Percentiles rank a stretch among this genome's conserved stretches.
These are phyloP conservation scores for Xerocomellus chrysenteron DNA, from an alignment of 768 basidiomycete genomes.

Conservation along the genomic window DNA sequence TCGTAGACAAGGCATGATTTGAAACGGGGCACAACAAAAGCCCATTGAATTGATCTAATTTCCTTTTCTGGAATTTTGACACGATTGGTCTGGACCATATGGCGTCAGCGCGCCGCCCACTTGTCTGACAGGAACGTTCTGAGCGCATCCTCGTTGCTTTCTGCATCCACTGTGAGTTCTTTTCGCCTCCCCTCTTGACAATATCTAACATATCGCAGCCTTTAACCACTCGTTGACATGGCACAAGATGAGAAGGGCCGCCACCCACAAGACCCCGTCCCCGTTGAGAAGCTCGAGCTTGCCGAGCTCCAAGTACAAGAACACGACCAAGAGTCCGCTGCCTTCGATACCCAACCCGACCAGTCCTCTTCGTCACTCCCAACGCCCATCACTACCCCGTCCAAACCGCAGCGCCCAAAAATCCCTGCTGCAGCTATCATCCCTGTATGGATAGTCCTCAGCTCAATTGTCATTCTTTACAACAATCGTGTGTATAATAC, in stretches of 20 bases:
- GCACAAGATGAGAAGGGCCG: conserved; percentile 25
- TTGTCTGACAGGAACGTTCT: not conserved
- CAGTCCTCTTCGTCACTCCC: conserved; percentile 42
- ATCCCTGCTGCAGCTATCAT: conserved; percentile 72
- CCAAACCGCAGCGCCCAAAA: conserved; percentile 46
- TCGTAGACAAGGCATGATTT: too few relatives aligned
- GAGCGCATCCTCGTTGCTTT: not conserved
- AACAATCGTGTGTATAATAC: conserved; percentile 89
- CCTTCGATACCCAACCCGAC: not conserved
- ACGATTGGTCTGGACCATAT: too few relatives aligned
- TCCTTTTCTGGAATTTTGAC: too few relatives aligned
- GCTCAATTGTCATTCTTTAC: conserved; percentile 91
- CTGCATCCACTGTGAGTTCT: conserved; percentile 6
- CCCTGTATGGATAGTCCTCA: conserved; percentile 90
- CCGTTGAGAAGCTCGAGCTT: conserved; percentile 21
- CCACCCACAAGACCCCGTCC: not conserved
- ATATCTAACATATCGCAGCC: not conserved
- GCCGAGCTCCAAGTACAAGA: conserved; percentile 20
- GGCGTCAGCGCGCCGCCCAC: not conserved
- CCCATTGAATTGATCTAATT: too few relatives aligned
- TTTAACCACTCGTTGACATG: conserved; percentile 16
- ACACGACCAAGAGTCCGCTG: conserved; percentile 10
- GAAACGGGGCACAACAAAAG: too few relatives aligned
- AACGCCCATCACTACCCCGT: conserved; percentile 50
- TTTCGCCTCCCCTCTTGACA: not conserved